Conservation (phyloP, 208 protist species). For the Crithidia sp. region DNA sequence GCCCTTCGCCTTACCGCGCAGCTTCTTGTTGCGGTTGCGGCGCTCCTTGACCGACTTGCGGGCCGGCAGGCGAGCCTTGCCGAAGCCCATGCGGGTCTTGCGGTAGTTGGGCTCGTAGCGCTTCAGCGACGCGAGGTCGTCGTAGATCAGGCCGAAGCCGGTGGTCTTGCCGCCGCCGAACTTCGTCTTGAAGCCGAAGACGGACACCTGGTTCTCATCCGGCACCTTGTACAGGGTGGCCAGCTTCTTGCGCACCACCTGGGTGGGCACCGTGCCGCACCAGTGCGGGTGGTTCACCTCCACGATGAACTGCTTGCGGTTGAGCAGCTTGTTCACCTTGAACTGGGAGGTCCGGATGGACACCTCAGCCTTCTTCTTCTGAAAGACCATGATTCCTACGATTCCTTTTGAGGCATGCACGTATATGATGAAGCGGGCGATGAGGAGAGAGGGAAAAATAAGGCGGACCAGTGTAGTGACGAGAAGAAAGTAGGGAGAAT, state of each 20-base stretch:
- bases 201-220: slow-evolving; percentile 94
- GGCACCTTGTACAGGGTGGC: slow-evolving; percentile 98
- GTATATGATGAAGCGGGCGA: not conserved
- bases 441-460: not conserved
- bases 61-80: slow-evolving; percentile 85
- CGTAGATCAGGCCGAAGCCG: slow-evolving; percentile 99
- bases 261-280: slow-evolving; percentile 94
- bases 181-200: slow-evolving; percentile 98
- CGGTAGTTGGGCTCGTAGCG: slow-evolving; percentile 98
- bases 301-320: slow-evolving; percentile 99
- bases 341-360: slow-evolving; percentile 97
- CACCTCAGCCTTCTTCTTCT: slow-evolving; percentile 94
- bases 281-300: slow-evolving; percentile 89
- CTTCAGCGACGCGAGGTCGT: slow-evolving; percentile 95
- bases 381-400: slow-evolving; percentile 85
- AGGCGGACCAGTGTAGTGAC: no score
- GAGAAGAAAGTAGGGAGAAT: no score
- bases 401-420: slow-evolving; percentile 18
- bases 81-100: slow-evolving; percentile 94
- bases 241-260: slow-evolving; percentile 95
- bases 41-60: slow-evolving; percentile 99
- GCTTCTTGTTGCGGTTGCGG: slow-evolving; percentile 99
- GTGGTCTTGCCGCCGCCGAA: slow-evolving; percentile 99
- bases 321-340: slow-evolving; percentile 99
- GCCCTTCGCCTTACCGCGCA: slow-evolving; percentile 96